Conservation (phyloP, 2,329 filamentous ascomycete genomes). For the Ramularia endophylla region DNA sequence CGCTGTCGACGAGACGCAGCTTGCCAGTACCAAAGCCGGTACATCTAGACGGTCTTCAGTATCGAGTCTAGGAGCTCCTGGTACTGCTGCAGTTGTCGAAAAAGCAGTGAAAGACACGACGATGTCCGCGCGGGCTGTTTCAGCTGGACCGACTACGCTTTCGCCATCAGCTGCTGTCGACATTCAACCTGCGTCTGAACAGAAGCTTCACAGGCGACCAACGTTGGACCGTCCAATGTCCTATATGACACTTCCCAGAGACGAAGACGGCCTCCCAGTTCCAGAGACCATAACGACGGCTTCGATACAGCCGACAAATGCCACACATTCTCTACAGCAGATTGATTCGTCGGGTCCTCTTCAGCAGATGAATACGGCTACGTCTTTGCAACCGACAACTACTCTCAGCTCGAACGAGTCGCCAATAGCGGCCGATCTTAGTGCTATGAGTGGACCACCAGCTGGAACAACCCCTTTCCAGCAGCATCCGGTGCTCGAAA, state of each 20-base stretch:
- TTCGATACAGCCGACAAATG: neutral
- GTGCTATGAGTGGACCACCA: slow-evolving; percentile 19
- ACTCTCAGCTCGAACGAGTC: neutral
- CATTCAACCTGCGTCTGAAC: too few relatives aligned
- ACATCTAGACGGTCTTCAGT: slow-evolving; percentile 21
- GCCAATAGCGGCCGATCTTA: slow-evolving; percentile 15
- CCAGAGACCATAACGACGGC: slow-evolving; percentile 15
- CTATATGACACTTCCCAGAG: slow-evolving; percentile 22
- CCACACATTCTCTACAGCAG: neutral
- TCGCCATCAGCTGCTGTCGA: too few relatives aligned
- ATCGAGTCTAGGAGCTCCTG: slow-evolving; percentile 20
- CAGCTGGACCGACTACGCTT: slow-evolving; percentile 7
- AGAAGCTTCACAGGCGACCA: slow-evolving; percentile 2
- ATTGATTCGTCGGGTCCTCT: neutral
- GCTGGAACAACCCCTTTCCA: slow-evolving; percentile 20
- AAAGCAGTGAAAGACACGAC: neutral
- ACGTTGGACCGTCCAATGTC: slow-evolving; percentile 23
- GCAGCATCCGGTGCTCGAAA: slow-evolving; percentile 21
- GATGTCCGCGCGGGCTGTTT: slow-evolving; percentile 14
- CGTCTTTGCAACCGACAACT: neutral
- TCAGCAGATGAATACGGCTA: too few relatives aligned
- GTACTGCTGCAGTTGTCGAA: neutral
- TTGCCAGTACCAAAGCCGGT: slow-evolving; percentile 5
- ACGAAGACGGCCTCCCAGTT: slow-evolving; percentile 13
- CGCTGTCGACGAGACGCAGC: slow-evolving; percentile 7